Percentiles rank a stretch among this genome's conserved stretches.
phyloP scores from a whole-genome alignment of 2,329 filamentous ascomycete species.

The Fusarium miscanthi region DNA sequence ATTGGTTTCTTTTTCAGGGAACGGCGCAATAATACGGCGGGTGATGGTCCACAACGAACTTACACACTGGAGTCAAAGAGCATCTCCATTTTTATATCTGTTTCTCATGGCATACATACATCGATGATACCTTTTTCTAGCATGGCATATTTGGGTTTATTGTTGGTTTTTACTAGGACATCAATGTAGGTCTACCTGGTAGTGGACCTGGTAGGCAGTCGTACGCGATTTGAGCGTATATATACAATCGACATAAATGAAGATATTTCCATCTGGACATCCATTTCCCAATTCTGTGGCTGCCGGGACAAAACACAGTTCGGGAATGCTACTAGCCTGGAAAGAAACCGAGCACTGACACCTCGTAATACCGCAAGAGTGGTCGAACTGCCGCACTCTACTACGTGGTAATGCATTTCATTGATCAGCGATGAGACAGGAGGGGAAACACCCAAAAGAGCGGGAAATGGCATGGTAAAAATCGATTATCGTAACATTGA shows the following conservation, averaged over 20 bases:
- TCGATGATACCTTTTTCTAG: slow-evolving; percentile 42
- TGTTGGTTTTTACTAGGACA: slow-evolving; percentile 17
- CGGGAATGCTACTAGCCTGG: neutral
- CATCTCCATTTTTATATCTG: slow-evolving; percentile 29
- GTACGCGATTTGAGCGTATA: slow-evolving; percentile 6
- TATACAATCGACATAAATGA: slow-evolving; percentile 26
- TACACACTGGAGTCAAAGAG: slow-evolving; percentile 40
- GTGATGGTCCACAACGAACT: slow-evolving; percentile 34
- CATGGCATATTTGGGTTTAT: slow-evolving; percentile 25
- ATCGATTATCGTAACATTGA: slow-evolving; percentile 22
- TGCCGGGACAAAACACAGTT: neutral
- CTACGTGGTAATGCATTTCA: neutral
- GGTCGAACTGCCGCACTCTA: neutral
- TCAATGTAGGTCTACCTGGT: slow-evolving; percentile 13
- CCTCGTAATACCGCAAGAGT: neutral
- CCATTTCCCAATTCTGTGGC: neutral
- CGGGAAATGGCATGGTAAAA: slow-evolving; percentile 21
- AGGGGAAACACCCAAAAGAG: slow-evolving; percentile 1
- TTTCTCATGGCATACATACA: slow-evolving; percentile 38
- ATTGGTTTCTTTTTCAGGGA: slow-evolving; percentile 25
- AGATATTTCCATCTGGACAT: slow-evolving; percentile 5
- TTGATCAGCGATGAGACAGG: neutral
- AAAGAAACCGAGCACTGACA: neutral
- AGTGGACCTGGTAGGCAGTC: neutral
- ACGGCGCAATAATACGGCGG: slow-evolving; percentile 42